Percentiles rank a stretch among this genome's conserved stretches.
Evolutionary conservation across 2,329 filamentous ascomycete species (phyloP).

Genomic region (Sordariomycetes sp.): DNA sequence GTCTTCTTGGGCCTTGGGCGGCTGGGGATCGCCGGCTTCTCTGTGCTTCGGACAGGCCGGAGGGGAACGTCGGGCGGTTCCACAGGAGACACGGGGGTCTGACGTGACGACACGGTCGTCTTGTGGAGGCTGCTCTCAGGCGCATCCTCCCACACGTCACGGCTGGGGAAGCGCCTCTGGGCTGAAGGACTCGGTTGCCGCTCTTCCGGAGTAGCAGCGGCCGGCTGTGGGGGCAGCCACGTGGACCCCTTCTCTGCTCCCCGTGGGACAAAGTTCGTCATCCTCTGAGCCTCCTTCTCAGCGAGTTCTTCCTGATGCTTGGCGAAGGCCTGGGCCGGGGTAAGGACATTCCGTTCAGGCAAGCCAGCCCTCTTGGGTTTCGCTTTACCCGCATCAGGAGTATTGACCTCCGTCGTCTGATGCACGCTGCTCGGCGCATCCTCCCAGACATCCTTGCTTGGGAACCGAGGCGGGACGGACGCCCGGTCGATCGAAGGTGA

Average conservation of each 20-base stretch:
- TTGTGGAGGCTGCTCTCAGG: constrained; percentile 75
- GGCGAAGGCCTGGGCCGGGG: constrained; percentile 54
- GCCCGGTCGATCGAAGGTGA: constrained; percentile 27
- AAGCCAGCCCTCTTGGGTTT: constrained; percentile 14
- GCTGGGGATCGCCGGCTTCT: constrained; percentile 26
- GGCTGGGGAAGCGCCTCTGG: constrained; percentile 73
- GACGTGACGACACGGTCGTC: constrained; percentile 50
- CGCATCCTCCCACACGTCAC: constrained; percentile 89
- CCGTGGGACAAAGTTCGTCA: constrained; percentile 35
- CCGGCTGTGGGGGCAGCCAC: constrained; percentile 4
- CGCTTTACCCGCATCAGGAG: constrained; percentile 44
- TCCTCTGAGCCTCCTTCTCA: constrained; percentile 36
- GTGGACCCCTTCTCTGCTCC: constrained; percentile 8
- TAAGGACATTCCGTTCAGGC: constrained; percentile 31
- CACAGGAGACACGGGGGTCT: constrained; percentile 12
- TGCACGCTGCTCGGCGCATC: constrained; percentile 82
- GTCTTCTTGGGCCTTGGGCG: constrained; percentile 37
- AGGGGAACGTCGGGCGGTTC: neutral
- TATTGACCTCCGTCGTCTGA: constrained; percentile 71
- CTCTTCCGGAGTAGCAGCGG: neutral
- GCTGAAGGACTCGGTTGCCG: constrained; percentile 40
- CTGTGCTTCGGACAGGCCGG: constrained; percentile 18
- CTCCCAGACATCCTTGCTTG: constrained; percentile 95
- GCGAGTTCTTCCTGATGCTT: constrained; percentile 55
- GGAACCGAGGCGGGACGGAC: constrained; percentile 61